phyloP scores from a whole-genome alignment of 352 stramenopile genomes.

The Blastocystis sp. region DNA sequence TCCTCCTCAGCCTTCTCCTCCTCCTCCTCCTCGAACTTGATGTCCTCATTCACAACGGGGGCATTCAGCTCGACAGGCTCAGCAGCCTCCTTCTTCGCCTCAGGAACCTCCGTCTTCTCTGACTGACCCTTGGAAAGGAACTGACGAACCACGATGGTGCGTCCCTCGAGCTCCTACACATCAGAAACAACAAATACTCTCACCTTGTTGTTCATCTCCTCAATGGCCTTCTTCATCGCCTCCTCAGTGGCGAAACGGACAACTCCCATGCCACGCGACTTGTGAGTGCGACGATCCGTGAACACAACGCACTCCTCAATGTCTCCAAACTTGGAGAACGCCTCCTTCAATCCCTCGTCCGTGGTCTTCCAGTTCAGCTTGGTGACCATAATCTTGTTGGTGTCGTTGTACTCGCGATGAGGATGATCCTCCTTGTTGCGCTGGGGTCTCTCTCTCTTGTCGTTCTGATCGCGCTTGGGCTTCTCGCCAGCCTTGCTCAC shows the following conservation, averaged over 20 bases:
- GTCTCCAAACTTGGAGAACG: constrained; percentile 24
- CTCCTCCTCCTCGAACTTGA: background rate
- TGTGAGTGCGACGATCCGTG: constrained; percentile 29
- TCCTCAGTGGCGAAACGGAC: constrained; percentile 29
- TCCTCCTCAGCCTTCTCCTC: background rate
- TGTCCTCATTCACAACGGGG: background rate
- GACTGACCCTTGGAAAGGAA: constrained; percentile 3
- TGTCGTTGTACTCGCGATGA: constrained; percentile 21
- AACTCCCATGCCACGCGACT: constrained; percentile 32
- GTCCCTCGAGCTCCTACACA: constrained; percentile 21
- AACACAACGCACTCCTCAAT: constrained; percentile 31
- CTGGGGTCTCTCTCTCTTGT: constrained; percentile 45
- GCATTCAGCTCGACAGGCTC: background rate
- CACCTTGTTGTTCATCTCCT: constrained; percentile 23
- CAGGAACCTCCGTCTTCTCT: background rate
- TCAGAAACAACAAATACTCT: background rate
- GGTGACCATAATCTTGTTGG: constrained; percentile 48
- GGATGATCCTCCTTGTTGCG: background rate
- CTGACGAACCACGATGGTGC: constrained; percentile 33
- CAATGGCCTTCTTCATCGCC: constrained; percentile 5
- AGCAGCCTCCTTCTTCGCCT: background rate
- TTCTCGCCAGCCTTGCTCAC: constrained; percentile 13
- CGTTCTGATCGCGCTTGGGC: background rate
- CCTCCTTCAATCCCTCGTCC: background rate
- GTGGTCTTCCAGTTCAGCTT: background rate